Percentiles rank a stretch among this genome's conserved stretches.
These are phyloP conservation scores for Gigaspora rosea DNA, from an alignment of 192 early-diverging fungal genomes.

Conservation along the genomic window DNA sequence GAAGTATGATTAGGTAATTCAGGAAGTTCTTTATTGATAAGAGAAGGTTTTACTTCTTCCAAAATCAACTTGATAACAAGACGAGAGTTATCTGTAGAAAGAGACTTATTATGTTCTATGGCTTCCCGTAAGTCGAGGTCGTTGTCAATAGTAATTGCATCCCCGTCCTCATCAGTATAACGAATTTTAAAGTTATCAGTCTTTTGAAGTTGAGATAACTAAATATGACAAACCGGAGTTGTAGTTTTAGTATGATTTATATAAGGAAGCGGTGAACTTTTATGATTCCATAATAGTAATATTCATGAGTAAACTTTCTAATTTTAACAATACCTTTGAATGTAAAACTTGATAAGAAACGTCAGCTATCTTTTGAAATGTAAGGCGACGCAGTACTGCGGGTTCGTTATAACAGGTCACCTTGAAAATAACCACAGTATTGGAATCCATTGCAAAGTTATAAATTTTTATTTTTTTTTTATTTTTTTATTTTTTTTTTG, in stretches of 20 bases:
- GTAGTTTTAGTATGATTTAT: background rate
- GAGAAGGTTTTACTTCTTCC: background rate
- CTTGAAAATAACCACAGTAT: background rate
- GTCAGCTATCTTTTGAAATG: background rate
- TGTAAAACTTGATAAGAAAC: background rate
- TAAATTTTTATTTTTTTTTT: too few relatives aligned
- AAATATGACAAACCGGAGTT: too few relatives aligned
- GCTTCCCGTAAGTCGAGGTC: conserved; percentile 14
- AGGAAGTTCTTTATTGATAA: background rate
- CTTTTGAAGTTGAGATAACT: conserved; percentile 18
- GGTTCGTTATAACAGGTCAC: background rate
- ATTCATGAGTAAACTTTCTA: background rate
- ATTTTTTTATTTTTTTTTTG: too few relatives aligned
- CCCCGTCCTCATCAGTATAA: conserved; percentile 15
- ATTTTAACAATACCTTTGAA: background rate
- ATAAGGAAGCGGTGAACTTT: background rate
- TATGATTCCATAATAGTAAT: background rate
- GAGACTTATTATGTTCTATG: background rate
- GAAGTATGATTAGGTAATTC: background rate
- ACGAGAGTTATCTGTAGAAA: background rate
- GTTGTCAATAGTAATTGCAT: conserved; percentile 4
- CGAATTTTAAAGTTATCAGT: conserved; percentile 20
- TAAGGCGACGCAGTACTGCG: background rate
- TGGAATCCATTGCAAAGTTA: too few relatives aligned
- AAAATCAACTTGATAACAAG: conserved; percentile 11